These are phyloP conservation scores for Cardiospermum halicacabum DNA, from an alignment of 345 rosid genomes.

Conservation along the genomic window DNA sequence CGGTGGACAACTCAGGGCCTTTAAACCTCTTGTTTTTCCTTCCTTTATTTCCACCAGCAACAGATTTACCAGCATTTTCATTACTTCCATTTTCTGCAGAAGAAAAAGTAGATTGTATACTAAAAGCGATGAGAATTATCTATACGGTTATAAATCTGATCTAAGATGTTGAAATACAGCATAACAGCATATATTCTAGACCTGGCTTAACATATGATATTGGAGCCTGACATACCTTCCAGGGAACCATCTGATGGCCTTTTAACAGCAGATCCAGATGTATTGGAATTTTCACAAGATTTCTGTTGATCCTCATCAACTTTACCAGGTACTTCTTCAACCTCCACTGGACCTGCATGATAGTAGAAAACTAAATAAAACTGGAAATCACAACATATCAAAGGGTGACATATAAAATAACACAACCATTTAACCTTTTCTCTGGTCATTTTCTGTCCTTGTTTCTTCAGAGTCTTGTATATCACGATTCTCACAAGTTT, in stretches of 20 bases:
- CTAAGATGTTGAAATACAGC: slow-evolving; percentile 4
- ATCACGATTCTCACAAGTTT: slow-evolving; percentile 23
- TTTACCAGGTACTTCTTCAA: slow-evolving; percentile 20
- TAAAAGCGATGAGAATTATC: neutral
- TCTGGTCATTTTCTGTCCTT: slow-evolving; percentile 5
- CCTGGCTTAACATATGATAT: slow-evolving; percentile 1
- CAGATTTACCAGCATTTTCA: slow-evolving; percentile 14
- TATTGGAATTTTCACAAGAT: slow-evolving; percentile 20
- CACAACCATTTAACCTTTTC: slow-evolving; percentile 35
- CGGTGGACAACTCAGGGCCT: slow-evolving; percentile 39
- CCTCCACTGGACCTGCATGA: slow-evolving; percentile 32
- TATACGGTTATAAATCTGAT: neutral
- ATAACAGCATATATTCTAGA: slow-evolving; percentile 9
- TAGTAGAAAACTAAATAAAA: slow-evolving; percentile 8
- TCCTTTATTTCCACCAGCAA: slow-evolving; percentile 34
- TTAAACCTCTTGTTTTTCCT: slow-evolving; percentile 52
- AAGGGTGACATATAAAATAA: slow-evolving; percentile 6
- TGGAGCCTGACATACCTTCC: slow-evolving; percentile 42
- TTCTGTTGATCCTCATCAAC: slow-evolving; percentile 20
- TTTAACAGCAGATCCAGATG: slow-evolving; percentile 35
- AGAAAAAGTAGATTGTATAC: neutral
- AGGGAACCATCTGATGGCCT: slow-evolving; percentile 39
- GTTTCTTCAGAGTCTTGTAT: slow-evolving; percentile 17
- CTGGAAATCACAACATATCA: neutral
- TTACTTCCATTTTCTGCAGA: slow-evolving; percentile 30